A percentile compares a stretch with the other conserved stretches of the same genome.
Evolutionary conservation across 1,284 basidiomycete species (phyloP).

Genomic region (Boletus smithii): DNA sequence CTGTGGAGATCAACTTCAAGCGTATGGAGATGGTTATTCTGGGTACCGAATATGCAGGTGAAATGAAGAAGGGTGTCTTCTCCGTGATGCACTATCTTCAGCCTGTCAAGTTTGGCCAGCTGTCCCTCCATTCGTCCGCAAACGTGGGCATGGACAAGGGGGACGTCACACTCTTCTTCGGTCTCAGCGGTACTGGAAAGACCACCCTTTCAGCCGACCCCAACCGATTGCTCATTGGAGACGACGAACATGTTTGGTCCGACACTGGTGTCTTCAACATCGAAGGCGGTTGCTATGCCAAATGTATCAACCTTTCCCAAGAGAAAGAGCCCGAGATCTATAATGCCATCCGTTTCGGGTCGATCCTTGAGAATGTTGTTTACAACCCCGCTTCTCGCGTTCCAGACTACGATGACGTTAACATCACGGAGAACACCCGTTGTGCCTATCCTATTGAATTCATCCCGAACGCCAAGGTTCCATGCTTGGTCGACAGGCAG

Average conservation of each 20-base stretch:
- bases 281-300: slow-evolving; percentile 99
- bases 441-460: slow-evolving; percentile 97
- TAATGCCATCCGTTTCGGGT: slow-evolving; percentile 92
- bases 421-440: slow-evolving; percentile 98
- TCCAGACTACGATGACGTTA: slow-evolving; percentile 95
- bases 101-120: slow-evolving; percentile 97
- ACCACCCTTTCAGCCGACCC: slow-evolving; percentile 96
- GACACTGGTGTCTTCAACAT: slow-evolving; percentile 99
- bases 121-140: slow-evolving; percentile 98
- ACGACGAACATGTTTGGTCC: slow-evolving; percentile 98
- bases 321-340: slow-evolving; percentile 99
- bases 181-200: slow-evolving; percentile 97
- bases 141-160: slow-evolving; percentile 89
- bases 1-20: slow-evolving; percentile 99
- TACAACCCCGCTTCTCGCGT: slow-evolving; percentile 87
- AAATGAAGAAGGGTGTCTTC: slow-evolving; percentile 99
- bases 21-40: slow-evolving; percentile 99
- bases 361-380: slow-evolving; percentile 98
- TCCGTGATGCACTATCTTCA: slow-evolving; percentile 99
- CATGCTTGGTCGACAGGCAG: slow-evolving; percentile 81
- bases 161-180: slow-evolving; percentile 99
- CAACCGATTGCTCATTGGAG: slow-evolving; percentile 86
- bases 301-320: slow-evolving; percentile 93
- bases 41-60: slow-evolving; percentile 98
- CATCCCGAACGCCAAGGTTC: slow-evolving; percentile 95